phyloP scores from a whole-genome alignment of 768 basidiomycete genomes.

The Agrocybe chaxingu region DNA sequence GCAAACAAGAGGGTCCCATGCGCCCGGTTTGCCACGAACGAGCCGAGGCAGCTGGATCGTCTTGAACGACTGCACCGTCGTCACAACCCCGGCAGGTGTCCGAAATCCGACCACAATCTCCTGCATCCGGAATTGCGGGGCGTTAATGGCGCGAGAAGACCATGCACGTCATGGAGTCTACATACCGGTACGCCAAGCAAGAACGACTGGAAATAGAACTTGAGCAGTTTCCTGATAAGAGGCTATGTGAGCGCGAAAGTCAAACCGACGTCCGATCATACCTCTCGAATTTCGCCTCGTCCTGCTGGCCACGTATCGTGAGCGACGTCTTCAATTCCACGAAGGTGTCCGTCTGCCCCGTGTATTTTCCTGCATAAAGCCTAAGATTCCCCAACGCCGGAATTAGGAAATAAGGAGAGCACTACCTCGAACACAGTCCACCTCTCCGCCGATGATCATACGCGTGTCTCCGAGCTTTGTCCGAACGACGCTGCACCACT shows the following conservation, averaged over 20 bases:
- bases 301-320: slow-evolving; percentile 57
- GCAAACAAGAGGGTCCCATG: slow-evolving; percentile 77
- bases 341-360: slow-evolving; percentile 61
- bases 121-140: slow-evolving; percentile 32
- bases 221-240: slow-evolving; percentile 72
- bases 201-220: slow-evolving; percentile 91
- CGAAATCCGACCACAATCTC: slow-evolving; percentile 88
- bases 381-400: slow-evolving; percentile 8
- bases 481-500: slow-evolving; percentile 89
- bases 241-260: slow-evolving; percentile 5
- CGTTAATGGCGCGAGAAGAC: slow-evolving; percentile 10
- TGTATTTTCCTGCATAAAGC: slow-evolving; percentile 47
- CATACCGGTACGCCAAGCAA: slow-evolving; percentile 86
- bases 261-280: slow-evolving; percentile 23
- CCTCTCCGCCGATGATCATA: slow-evolving; percentile 83
- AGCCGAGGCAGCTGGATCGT: slow-evolving; percentile 78
- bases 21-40: slow-evolving; percentile 68
- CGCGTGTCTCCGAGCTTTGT: slow-evolving; percentile 74
- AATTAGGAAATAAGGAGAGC: neutral
- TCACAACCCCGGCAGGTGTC: slow-evolving; percentile 67
- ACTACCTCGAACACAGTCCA: slow-evolving; percentile 84
- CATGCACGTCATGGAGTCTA: slow-evolving; percentile 4
- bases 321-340: slow-evolving; percentile 89
- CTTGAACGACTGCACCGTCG: slow-evolving; percentile 66
- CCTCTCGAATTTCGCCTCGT: slow-evolving; percentile 80